These are phyloP conservation scores for Trichosporon sp. DNA, from an alignment of 1,284 basidiomycete genomes.

Conservation along the genomic window DNA sequence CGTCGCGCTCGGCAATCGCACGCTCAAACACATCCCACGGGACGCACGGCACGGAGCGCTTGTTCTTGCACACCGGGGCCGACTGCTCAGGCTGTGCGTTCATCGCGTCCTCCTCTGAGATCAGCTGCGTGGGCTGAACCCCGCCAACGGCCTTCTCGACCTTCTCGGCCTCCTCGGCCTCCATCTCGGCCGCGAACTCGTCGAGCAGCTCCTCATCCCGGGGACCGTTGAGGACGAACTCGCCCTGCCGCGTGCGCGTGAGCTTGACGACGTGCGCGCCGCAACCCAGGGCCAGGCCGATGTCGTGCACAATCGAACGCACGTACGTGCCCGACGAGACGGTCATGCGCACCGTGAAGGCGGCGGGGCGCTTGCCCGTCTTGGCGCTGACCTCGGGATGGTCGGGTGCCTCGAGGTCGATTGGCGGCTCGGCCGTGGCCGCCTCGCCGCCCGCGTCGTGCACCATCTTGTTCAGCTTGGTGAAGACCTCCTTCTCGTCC, in stretches of 20 bases:
- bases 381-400: slow-evolving; percentile 56
- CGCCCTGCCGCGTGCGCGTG: slow-evolving; percentile 79
- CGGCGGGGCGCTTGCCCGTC: slow-evolving; percentile 62
- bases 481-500: slow-evolving; percentile 71
- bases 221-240: slow-evolving; percentile 64
- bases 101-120: slow-evolving; percentile 9
- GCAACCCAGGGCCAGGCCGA: slow-evolving; percentile 76
- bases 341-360: slow-evolving; percentile 86
- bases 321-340: slow-evolving; percentile 98
- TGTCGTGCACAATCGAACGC: slow-evolving; percentile 85
- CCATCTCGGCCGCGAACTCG: slow-evolving; percentile 31
- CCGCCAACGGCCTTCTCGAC: slow-evolving; percentile 16
- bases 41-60: slow-evolving; percentile 61
- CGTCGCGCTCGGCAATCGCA: slow-evolving; percentile 60
- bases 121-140: background rate
- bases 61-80: background rate
- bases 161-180: slow-evolving; percentile 31
- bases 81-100: background rate
- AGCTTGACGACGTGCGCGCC: slow-evolving; percentile 89
- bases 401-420: slow-evolving; percentile 41
- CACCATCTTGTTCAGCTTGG: slow-evolving; percentile 62
- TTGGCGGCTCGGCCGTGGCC: slow-evolving; percentile 40
- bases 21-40: slow-evolving; percentile 77
- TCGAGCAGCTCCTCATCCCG: slow-evolving; percentile 41
- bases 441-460: slow-evolving; percentile 43